Percentiles rank a stretch among this genome's conserved stretches.
These are phyloP conservation scores for Voacanga thouarsii DNA, from an alignment of 257 asterid genomes.

Conservation along the genomic window DNA sequence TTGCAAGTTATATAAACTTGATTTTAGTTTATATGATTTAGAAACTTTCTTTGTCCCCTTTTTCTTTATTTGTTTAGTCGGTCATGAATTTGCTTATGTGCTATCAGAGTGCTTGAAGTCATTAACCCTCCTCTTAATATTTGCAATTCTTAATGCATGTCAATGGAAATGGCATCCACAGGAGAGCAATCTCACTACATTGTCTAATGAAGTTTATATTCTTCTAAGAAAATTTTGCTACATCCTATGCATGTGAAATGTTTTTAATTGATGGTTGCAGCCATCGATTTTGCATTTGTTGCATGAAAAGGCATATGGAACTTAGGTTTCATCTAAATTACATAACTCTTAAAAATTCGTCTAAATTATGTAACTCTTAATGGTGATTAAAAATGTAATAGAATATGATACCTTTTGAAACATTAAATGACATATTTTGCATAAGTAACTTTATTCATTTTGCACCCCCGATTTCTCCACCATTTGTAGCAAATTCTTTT, in stretches of 20 bases:
- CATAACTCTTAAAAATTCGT: too few species aligned
- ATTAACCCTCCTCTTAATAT: background rate
- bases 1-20: background rate
- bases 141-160: constrained; percentile 33
- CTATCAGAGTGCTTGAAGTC: background rate
- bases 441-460: too few species aligned
- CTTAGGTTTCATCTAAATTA: constrained; percentile 14
- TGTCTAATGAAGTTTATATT: constrained; percentile 35
- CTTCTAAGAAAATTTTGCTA: constrained; percentile 31
- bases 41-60: background rate
- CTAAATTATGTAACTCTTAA: too few species aligned
- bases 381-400: too few species aligned
- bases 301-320: constrained; percentile 51
- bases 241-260: constrained; percentile 31
- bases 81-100: background rate
- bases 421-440: too few species aligned
- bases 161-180: constrained; percentile 24
- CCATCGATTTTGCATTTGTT: constrained; percentile 50
- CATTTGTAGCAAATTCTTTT: too few species aligned
- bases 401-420: too few species aligned
- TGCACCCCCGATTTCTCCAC: too few species aligned
- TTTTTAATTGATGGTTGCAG: constrained; percentile 39
- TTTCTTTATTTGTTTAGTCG: background rate
- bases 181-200: constrained; percentile 20
- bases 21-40: background rate